phyloP scores from a whole-genome alignment of 2,329 filamentous ascomycete genomes.

The Plenodomus tracheiphilus region DNA sequence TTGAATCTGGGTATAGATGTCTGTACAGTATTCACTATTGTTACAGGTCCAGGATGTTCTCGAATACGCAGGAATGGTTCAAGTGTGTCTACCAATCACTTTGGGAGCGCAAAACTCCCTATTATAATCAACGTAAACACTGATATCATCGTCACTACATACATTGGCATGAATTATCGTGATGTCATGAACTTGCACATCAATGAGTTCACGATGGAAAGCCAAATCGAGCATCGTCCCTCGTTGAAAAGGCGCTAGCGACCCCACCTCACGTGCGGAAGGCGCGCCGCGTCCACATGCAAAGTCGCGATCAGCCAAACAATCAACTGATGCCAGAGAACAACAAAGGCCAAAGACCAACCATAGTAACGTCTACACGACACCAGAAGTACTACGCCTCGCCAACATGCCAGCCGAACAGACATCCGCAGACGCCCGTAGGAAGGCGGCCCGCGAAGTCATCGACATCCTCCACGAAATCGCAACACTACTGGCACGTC shows the following conservation, averaged over 20 bases:
- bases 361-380: not conserved
- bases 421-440: constrained; percentile 56
- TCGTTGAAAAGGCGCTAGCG: constrained; percentile 4
- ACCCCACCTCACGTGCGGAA: constrained; percentile 6
- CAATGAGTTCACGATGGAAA: not conserved
- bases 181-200: constrained; percentile 9
- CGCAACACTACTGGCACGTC: constrained; percentile 79
- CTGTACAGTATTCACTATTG: not conserved
- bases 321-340: constrained; percentile 2
- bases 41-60: not conserved
- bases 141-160: constrained; percentile 2
- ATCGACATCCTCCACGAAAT: constrained; percentile 85
- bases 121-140: no score
- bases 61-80: no score
- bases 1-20: not conserved
- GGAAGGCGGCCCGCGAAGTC: constrained; percentile 74
- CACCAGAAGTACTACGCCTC: not conserved
- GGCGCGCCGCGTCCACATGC: constrained; percentile 7
- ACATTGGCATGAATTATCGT: constrained; percentile 4
- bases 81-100: not conserved
- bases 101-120: no score
- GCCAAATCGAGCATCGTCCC: constrained; percentile 1
- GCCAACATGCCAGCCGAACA: constrained; percentile 25
- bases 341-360: constrained; percentile 2
- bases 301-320: constrained; percentile 1